Evolutionary conservation across 495 filamentous ascomycete species (phyloP).

Genomic region (Penicillium verhagenii): DNA sequence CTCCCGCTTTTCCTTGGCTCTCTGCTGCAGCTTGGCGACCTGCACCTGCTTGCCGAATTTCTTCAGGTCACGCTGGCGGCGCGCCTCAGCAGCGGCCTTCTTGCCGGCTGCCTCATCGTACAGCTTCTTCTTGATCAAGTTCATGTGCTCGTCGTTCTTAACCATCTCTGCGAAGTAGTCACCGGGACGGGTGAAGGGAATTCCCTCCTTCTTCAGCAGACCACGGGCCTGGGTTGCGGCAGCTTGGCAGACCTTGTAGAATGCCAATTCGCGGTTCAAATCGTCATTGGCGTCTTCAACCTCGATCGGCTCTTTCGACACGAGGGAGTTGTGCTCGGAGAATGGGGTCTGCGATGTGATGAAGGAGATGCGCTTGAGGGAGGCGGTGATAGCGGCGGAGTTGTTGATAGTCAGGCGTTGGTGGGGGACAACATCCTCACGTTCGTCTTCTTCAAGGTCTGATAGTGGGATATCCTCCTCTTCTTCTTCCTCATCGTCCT

Average conservation of each 20-base stretch:
- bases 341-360: constrained; percentile 56
- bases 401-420: constrained; percentile 98
- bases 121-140: constrained; percentile 88
- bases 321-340: constrained; percentile 63
- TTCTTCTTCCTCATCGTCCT: constrained; percentile 27
- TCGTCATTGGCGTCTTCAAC: constrained; percentile 80
- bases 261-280: constrained; percentile 83
- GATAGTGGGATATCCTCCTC: constrained; percentile 77
- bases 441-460: constrained; percentile 77
- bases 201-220: constrained; percentile 74
- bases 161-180: constrained; percentile 99
- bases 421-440: constrained; percentile 80
- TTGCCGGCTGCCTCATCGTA: constrained; percentile 87
- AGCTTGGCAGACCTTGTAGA: constrained; percentile 86
- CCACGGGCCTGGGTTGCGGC: constrained; percentile 69
- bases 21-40: constrained; percentile 91
- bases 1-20: constrained; percentile 84
- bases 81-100: constrained; percentile 88
- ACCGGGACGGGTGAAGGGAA: constrained; percentile 80
- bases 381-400: constrained; percentile 73
- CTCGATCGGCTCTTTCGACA: constrained; percentile 49
- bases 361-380: constrained; percentile 75
- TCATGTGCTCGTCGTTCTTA: constrained; percentile 98
- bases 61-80: constrained; percentile 91
- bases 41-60: constrained; percentile 99